Base-by-base conservation (phyloP, 768 basidiomycete species). In the Trametes meyenii region DNA sequence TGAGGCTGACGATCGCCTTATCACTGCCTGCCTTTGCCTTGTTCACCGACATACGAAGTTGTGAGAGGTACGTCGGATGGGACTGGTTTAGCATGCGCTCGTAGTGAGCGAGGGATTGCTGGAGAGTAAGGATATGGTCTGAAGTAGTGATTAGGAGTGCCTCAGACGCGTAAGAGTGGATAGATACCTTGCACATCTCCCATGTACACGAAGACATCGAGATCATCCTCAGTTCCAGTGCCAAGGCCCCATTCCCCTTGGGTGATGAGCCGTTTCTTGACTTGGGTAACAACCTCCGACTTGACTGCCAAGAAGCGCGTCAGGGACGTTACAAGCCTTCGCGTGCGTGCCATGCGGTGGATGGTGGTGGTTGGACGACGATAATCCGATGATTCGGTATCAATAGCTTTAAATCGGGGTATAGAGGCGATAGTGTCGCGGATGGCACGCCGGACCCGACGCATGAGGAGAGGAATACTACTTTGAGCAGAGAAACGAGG, bases 61-160 rank as follows among this genome's bases (percentile, higher is more conserved):
- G 87, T 13, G 88, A 84, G 6, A 96, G 77, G 72, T 96, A 96
- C 1, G 87, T 87, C 0, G 93, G 93, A 67, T 96, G 92, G 17
- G 90, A 90, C 66, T 96, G 88, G 64, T 88, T 87, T 50, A 98
- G 79, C 76, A 94, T 89, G 33, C 89, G 88, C 70, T 98, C 94
- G 74, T 92, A 93, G 73, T 96, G 90, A 12, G 77, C 81, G 58
- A 98, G 81, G 1, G 91, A 84, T 67, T 92, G 89, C 68, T 96
- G 92, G 58, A 98, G 77, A 2, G 92, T 87, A 23, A 95, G 73
- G 66, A 97, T 94, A 71, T 98, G 96, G 74, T 98, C 95, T 95
- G 24, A 16, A 6, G 2, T n/a, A 1, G 29, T 16, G 11, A 19
- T 26, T 12, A 42, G 21, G 7, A 26, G 3, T 16, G 17, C 11